Conservation (phyloP, 176 grass and related monocot species). For the Ensete glaucum region DNA sequence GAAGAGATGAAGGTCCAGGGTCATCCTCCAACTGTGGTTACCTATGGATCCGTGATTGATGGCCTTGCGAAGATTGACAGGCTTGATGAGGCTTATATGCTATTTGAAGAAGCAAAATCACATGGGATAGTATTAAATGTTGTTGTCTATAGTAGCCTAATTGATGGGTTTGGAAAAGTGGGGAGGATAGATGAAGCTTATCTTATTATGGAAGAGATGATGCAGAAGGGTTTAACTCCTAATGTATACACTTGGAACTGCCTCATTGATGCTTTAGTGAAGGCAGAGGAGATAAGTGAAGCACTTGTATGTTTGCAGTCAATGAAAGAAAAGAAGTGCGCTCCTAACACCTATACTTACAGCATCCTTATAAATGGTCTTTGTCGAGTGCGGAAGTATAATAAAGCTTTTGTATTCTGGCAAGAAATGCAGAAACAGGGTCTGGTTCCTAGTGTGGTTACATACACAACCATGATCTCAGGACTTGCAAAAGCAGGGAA, state of each 20-base stretch:
- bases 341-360: slow-evolving; percentile 74
- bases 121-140: slow-evolving; percentile 66
- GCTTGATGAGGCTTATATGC: slow-evolving; percentile 95
- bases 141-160: slow-evolving; percentile 85
- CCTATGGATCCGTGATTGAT: slow-evolving; percentile 87
- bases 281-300: slow-evolving; percentile 93
- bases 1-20: slow-evolving; percentile 79
- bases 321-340: slow-evolving; percentile 87
- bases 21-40: slow-evolving; percentile 56
- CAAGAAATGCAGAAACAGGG: slow-evolving; percentile 95
- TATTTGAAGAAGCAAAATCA: slow-evolving; percentile 96
- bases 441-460: slow-evolving; percentile 63
- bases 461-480: slow-evolving; percentile 90
- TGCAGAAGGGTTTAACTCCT: slow-evolving; percentile 71
- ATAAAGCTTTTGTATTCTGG: slow-evolving; percentile 94
- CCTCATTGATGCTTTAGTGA: slow-evolving; percentile 80
- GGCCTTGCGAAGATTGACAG: slow-evolving; percentile 89
- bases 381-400: slow-evolving; percentile 82
- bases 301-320: slow-evolving; percentile 85
- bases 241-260: slow-evolving; percentile 95
- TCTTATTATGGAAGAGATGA: slow-evolving; percentile 97
- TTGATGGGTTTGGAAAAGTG: slow-evolving; percentile 87
- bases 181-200: slow-evolving; percentile 98
- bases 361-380: slow-evolving; percentile 84
- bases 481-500: slow-evolving; percentile 82